Evolutionary conservation across 202 grass and related monocot species (phyloP), one percentile per base, ranked within the genome.

Genomic region (Schoenoplectus tabernaemontani): DNA sequence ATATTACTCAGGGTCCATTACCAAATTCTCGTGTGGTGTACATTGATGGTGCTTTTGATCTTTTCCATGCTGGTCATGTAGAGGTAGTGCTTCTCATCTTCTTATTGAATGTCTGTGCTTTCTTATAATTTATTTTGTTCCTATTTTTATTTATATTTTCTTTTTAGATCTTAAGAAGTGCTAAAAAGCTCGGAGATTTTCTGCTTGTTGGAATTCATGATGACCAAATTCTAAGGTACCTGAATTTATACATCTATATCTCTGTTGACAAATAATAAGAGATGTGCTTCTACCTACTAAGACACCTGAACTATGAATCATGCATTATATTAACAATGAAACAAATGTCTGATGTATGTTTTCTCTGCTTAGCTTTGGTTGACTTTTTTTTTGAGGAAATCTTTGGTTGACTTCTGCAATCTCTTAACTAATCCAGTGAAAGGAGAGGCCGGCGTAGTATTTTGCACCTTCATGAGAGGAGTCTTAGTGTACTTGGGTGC

Each of bases 61-160:
- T 96, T 90, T 96, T 96, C 82, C 89, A 96, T 24, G 92, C 92
- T 43, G 92, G 92, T 62, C 87, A 96, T 82, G 93, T 96, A 51
- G 93, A 96, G 89, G 93, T 96, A 85, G 2, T 24, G 13, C 80
- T 81, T 54, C 61, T 54, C 75, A 78, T 36, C 12, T 83, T 83
- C 12, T 73, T 57, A 38, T 64, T 75, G 50, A 37, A 67, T 48
- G 20, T 81, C 38, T 53, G 59, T 39, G 32, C 78, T 72, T 30
- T 64, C 71, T 34, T 82, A n/a, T 13, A 23, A 68, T 34, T 72
- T 73, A 0, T 53, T 23, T 54, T 79, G 39, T 9, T 60, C 66
- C 67, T 59, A 84, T 80, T 80, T 41, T 60, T 83, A 16, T 56
- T 34, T 88, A 57, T 36, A 33, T 3, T 78, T 69, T 56, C 62